Conservation (phyloP, 2,329 filamentous ascomycete species). For the Zymoseptoria pseudotritici region DNA sequence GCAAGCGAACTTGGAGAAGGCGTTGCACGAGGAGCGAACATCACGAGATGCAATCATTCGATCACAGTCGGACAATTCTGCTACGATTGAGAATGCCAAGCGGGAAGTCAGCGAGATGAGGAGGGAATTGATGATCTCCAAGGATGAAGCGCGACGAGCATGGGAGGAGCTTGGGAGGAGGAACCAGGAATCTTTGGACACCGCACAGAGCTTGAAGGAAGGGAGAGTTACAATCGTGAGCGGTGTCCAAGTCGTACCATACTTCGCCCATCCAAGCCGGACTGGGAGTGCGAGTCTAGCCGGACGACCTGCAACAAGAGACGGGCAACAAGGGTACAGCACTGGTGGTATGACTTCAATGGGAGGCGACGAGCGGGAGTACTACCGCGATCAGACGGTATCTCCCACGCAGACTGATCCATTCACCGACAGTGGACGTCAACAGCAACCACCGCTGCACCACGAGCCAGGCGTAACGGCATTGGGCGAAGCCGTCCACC, state of each 20-base stretch:
- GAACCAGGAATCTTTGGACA: conserved; percentile 87
- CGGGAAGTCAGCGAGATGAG: conserved; percentile 70
- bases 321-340: conserved; percentile 28
- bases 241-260: conserved; percentile 85
- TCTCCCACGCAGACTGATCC: conserved; percentile 56
- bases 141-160: conserved; percentile 87
- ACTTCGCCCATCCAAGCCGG: conserved; percentile 23
- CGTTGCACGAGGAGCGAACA: conserved; percentile 63
- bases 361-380: conserved; percentile 37
- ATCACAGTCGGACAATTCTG: conserved; percentile 21
- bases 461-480: conserved; percentile 31
- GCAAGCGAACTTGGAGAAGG: conserved; percentile 69
- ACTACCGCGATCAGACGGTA: conserved; percentile 42
- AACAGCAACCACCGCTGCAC: conserved; percentile 29
- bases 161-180: conserved; percentile 95
- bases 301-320: conserved; percentile 28
- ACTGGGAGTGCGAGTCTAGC: conserved; percentile 37
- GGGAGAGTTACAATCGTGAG: conserved; percentile 85
- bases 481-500: background rate
- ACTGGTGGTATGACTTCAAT: conserved; percentile 21
- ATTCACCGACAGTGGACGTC: conserved; percentile 45
- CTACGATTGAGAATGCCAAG: conserved; percentile 21
- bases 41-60: conserved; percentile 3
- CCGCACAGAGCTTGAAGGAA: conserved; percentile 74
- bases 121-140: conserved; percentile 87